These are phyloP conservation scores for Hypericum androsaemum DNA, from an alignment of 345 rosid genomes.

Conservation along the genomic window DNA sequence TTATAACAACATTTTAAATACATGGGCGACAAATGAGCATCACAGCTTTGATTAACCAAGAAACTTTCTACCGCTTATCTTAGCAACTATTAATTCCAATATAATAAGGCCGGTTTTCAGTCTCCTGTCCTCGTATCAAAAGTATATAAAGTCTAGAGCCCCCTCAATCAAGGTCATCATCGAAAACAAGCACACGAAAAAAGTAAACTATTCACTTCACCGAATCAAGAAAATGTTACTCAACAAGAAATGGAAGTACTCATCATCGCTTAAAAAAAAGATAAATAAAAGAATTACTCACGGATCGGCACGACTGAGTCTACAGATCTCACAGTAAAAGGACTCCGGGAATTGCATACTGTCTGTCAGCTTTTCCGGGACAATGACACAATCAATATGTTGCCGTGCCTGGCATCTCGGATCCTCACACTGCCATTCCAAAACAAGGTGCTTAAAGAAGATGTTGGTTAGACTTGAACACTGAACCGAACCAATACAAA, in stretches of 20 bases:
- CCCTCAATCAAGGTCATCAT: too few species aligned
- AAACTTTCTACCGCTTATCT: too few species aligned
- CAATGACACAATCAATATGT: constrained; percentile 28
- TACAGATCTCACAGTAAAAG: constrained; percentile 31
- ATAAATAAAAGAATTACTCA: constrained; percentile 13
- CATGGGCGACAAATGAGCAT: too few species aligned
- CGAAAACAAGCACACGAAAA: too few species aligned
- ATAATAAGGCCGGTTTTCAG: too few species aligned
- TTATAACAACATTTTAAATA: too few species aligned
- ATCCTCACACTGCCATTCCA: constrained; percentile 27
- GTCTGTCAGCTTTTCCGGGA: constrained; percentile 22
- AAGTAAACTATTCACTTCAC: too few species aligned
- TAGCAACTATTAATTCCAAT: too few species aligned
- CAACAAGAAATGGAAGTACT: neutral
- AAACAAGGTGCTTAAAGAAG: neutral
- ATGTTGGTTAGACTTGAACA: neutral
- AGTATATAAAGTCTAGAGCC: too few species aligned
- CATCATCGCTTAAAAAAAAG: neutral
- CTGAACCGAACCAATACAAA: neutral
- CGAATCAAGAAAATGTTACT: neutral
- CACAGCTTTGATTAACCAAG: too few species aligned
- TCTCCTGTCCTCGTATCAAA: too few species aligned
- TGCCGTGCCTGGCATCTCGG: constrained; percentile 28
- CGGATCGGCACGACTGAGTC: constrained; percentile 37
- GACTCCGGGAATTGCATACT: constrained; percentile 12